Evolutionary conservation across 1,139 yeast genomes (phyloP).

Genomic region (Chernovozyma sophiae-reginae): DNA sequence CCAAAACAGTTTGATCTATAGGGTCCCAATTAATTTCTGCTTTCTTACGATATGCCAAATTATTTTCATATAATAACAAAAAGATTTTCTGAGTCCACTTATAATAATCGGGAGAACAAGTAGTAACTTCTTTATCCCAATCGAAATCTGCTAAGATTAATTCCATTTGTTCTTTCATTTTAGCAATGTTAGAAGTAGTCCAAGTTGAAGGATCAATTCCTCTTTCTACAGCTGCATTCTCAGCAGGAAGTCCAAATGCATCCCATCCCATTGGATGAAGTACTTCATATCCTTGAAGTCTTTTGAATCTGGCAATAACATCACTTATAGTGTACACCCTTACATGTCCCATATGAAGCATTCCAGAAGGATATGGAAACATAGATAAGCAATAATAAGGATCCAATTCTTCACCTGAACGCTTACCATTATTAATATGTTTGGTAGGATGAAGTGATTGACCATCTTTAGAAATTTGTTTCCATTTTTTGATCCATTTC

Average conservation of each 20-base stretch:
- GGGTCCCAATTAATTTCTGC: slow-evolving; percentile 99
- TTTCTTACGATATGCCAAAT: slow-evolving; percentile 77
- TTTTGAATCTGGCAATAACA: slow-evolving; percentile 69
- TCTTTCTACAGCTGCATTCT: slow-evolving; percentile 92
- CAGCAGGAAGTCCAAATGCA: slow-evolving; percentile 97
- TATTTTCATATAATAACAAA: slow-evolving; percentile 63
- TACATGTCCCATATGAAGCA: slow-evolving; percentile 87
- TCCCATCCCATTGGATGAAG: slow-evolving; percentile 99
- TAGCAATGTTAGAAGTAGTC: slow-evolving; percentile 73
- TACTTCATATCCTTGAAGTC: slow-evolving; percentile 73
- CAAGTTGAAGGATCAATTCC: slow-evolving; percentile 74
- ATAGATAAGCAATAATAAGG: slow-evolving; percentile 70
- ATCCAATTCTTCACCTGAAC: slow-evolving; percentile 9
- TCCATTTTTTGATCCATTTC: slow-evolving; percentile 57
- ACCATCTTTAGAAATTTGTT: slow-evolving; percentile 28
- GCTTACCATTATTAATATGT: slow-evolving; percentile 18
- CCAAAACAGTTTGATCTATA: slow-evolving; percentile 85
- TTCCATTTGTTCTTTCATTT: slow-evolving; percentile 81
- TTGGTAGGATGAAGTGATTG: slow-evolving; percentile 43
- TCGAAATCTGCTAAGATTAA: slow-evolving; percentile 83
- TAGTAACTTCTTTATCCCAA: slow-evolving; percentile 89
- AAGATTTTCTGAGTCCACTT: slow-evolving; percentile 90
- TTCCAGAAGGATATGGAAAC: slow-evolving; percentile 97
- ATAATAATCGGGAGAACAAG: slow-evolving; percentile 85
- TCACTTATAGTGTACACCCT: slow-evolving; percentile 92